Evolutionary conservation across 257 asterid genomes (phyloP).

Genomic region (Plantago ovata): DNA sequence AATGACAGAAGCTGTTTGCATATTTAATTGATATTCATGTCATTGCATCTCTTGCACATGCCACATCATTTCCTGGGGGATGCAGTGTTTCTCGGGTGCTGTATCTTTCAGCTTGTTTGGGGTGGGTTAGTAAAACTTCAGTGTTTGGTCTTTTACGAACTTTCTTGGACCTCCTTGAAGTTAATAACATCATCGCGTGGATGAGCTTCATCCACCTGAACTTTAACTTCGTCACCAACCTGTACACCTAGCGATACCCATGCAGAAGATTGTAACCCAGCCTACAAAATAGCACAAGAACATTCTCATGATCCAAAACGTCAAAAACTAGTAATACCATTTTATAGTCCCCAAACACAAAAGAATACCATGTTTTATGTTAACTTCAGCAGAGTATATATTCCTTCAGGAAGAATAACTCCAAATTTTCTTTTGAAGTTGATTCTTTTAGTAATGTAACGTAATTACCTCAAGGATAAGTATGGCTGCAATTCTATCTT

Average conservation of each 20-base stretch:
- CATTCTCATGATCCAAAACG: slow-evolving; percentile 10
- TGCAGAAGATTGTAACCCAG: slow-evolving; percentile 75
- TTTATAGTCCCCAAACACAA: not conserved
- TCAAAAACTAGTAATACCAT: not conserved
- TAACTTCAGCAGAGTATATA: too few relatives aligned
- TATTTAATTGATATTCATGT: not conserved
- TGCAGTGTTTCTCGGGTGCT: not conserved
- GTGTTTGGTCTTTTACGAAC: not conserved
- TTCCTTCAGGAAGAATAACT: too few relatives aligned
- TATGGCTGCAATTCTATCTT: slow-evolving; percentile 83
- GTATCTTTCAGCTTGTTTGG: slow-evolving; percentile 8
- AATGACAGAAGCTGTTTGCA: not conserved
- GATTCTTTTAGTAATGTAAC: slow-evolving; percentile 11
- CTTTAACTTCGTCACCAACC: slow-evolving; percentile 79
- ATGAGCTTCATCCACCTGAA: slow-evolving; percentile 74
- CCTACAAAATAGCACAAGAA: slow-evolving; percentile 38
- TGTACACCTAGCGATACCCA: slow-evolving; percentile 78
- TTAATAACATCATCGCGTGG: slow-evolving; percentile 81
- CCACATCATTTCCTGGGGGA: not conserved
- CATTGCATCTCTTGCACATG: slow-evolving; percentile 1
- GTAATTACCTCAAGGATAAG: slow-evolving; percentile 75
- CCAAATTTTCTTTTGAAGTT: slow-evolving; percentile 1
- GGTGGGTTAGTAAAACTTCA: not conserved
- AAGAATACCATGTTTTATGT: too few relatives aligned
- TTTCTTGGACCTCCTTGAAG: slow-evolving; percentile 52